phyloP scores from a whole-genome alignment of 192 early-diverging fungal species.

The Coemansia sp. region DNA sequence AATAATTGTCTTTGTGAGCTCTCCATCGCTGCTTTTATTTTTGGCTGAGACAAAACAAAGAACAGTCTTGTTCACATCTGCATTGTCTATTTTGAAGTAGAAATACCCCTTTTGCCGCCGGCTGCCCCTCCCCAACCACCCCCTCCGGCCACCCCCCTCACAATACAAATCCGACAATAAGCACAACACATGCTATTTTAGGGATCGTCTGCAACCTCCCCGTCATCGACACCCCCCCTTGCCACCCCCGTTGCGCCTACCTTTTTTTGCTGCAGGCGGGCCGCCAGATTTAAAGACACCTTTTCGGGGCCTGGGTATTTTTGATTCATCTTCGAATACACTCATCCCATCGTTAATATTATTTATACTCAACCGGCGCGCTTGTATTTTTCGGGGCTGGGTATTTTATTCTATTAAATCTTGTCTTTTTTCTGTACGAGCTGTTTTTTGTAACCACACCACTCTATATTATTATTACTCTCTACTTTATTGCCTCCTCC shows the following conservation, averaged over 20 bases:
- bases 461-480: neutral
- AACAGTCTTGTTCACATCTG: neutral
- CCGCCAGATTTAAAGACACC: slow-evolving; percentile 6
- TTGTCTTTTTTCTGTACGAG: neutral
- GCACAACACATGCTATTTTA: slow-evolving; percentile 24
- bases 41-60: slow-evolving; percentile 2
- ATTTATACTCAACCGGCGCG: neutral
- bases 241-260: neutral
- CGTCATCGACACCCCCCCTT: neutral
- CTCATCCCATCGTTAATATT: neutral
- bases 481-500: neutral
- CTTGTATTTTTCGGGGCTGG: no score
- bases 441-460: neutral
- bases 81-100: no score
- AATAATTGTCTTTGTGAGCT: slow-evolving; percentile 2
- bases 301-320: slow-evolving; percentile 10
- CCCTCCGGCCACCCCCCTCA: neutral
- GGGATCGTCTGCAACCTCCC: slow-evolving; percentile 17
- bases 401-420: no score
- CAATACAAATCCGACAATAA: slow-evolving; percentile 1
- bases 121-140: neutral
- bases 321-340: neutral
- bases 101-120: neutral
- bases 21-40: no score
- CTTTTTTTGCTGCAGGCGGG: neutral